Evolutionary conservation across 1,284 basidiomycete species (phyloP).

Genomic region (Cutaneotrichosporon spelunceum): DNA sequence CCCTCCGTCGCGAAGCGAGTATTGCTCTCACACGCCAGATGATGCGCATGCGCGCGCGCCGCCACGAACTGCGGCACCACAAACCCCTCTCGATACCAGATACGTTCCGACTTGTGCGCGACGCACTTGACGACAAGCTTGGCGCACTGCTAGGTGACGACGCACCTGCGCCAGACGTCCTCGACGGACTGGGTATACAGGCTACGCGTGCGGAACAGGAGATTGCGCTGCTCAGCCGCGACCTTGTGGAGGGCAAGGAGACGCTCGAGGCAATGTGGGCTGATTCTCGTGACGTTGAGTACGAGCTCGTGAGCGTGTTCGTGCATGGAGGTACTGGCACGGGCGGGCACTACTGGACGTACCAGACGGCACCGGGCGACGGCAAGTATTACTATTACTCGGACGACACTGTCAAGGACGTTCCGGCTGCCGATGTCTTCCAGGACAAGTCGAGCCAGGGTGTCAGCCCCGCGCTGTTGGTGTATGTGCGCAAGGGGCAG

Average conservation of each 20-base stretch:
- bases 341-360: constrained; percentile 52
- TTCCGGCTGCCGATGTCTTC: constrained; percentile 42
- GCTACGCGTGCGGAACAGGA: constrained; percentile 59
- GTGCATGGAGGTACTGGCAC: constrained; percentile 77
- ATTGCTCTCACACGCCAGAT: constrained; percentile 68
- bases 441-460: constrained; percentile 34
- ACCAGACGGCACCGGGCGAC: constrained; percentile 49
- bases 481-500: constrained; percentile 48
- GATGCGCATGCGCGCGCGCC: constrained; percentile 61
- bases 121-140: constrained; percentile 47
- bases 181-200: constrained; percentile 54
- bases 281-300: constrained; percentile 65
- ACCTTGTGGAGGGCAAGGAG: constrained; percentile 61
- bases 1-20: constrained; percentile 65
- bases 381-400: constrained; percentile 90
- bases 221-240: constrained; percentile 61
- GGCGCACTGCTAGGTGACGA: constrained; percentile 6
- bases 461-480: constrained; percentile 51
- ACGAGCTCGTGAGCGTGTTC: constrained; percentile 92
- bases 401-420: constrained; percentile 69
- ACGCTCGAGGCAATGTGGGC: constrained; percentile 76
- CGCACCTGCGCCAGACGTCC: constrained; percentile 28
- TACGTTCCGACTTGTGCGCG: constrained; percentile 35
- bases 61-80: constrained; percentile 62
- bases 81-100: constrained; percentile 39